phyloP scores from a whole-genome alignment of 78 protist species.

The Creolimax fragrantissima region DNA sequence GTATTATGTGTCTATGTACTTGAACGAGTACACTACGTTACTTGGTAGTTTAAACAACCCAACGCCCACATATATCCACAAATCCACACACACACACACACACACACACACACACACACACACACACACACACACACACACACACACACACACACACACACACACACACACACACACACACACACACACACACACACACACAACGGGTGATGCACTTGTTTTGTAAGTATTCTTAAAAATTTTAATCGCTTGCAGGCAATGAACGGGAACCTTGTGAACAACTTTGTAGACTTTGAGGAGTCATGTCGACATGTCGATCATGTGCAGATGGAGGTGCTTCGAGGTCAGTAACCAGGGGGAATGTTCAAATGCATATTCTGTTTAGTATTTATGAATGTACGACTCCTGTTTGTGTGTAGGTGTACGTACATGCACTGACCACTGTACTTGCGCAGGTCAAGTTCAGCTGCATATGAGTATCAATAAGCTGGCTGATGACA shows the following conservation, averaged over 20 bases:
- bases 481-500: too few species aligned
- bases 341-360: not conserved
- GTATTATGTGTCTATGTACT: not conserved
- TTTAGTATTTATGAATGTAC: too few species aligned
- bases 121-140: not conserved
- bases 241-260: not conserved
- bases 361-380: too few species aligned
- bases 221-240: not conserved
- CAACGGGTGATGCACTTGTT: not conserved
- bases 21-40: too few species aligned
- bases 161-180: not conserved
- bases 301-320: not conserved
- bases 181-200: not conserved
- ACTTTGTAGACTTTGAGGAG: not conserved
- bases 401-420: too few species aligned
- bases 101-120: constrained; percentile 9
- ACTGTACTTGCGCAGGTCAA: too few species aligned
- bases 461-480: too few species aligned
- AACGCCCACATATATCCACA: not conserved
- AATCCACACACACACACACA: not conserved
- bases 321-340: not conserved
- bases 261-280: not conserved
- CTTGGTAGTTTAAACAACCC: not conserved
- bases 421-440: too few species aligned
- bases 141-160: not conserved